Percentiles rank a stretch among this genome's conserved stretches.
Evolutionary conservation across 495 filamentous ascomycete species (phyloP).

Genomic region (Penicillium maclennaniae): DNA sequence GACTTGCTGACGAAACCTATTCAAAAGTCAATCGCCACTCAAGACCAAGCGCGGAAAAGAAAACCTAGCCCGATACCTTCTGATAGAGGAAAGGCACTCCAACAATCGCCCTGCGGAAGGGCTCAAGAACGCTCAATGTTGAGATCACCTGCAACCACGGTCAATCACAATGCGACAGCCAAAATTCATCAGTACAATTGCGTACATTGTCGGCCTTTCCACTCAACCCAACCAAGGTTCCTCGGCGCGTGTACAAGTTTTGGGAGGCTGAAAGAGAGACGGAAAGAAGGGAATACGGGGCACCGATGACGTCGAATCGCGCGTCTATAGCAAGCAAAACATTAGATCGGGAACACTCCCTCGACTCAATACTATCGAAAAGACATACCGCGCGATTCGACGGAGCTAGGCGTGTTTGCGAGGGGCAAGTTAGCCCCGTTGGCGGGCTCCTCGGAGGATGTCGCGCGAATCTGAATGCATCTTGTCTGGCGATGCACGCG

Average conservation of each 20-base stretch:
- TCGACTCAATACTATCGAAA: not conserved
- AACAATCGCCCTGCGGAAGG: constrained; percentile 68
- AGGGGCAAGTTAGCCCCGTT: constrained; percentile 41
- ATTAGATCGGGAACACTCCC: not conserved
- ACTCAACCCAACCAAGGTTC: constrained; percentile 83
- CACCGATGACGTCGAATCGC: constrained; percentile 84
- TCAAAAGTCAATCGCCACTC: constrained; percentile 5
- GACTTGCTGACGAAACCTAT: constrained; percentile 74
- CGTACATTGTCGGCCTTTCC: constrained; percentile 87
- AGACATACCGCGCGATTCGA: constrained; percentile 38
- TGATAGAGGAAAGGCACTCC: constrained; percentile 95
- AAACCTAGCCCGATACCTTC: constrained; percentile 38
- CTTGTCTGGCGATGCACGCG: constrained; percentile 31
- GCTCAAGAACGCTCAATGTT: constrained; percentile 80
- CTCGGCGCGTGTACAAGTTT: constrained; percentile 83
- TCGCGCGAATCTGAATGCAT: constrained; percentile 44
- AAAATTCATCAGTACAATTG: not conserved
- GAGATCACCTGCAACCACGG: constrained; percentile 61
- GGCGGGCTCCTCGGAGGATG: constrained; percentile 35
- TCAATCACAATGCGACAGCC: constrained; percentile 6
- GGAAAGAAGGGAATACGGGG: constrained; percentile 87
- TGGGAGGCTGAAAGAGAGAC: constrained; percentile 90
- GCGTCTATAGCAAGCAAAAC: constrained; percentile 59
- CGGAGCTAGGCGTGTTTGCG: constrained; percentile 36
- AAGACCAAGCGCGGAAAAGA: not conserved